These are phyloP conservation scores for Funneliformis caledonium DNA, from an alignment of 371 early-diverging fungal species.

Conservation along the genomic window DNA sequence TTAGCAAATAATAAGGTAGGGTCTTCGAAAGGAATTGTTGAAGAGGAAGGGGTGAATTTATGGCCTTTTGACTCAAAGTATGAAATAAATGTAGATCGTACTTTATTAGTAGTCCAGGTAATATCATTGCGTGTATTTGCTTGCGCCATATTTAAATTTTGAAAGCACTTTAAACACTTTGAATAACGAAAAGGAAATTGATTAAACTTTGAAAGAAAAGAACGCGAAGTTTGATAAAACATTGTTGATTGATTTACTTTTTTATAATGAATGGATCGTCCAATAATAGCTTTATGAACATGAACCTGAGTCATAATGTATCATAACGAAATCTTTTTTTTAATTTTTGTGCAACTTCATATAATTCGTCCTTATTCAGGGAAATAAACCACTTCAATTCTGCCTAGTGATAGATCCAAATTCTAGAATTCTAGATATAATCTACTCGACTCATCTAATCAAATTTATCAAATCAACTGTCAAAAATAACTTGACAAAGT, in stretches of 20 bases:
- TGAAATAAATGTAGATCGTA: slow-evolving; percentile 91
- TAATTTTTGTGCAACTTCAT: too few species aligned
- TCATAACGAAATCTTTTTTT: too few species aligned
- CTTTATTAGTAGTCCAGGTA: slow-evolving; percentile 81
- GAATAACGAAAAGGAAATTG: background rate
- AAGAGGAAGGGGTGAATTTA: slow-evolving; percentile 85
- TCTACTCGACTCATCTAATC: too few species aligned
- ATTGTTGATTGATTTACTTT: background rate
- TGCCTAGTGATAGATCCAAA: too few species aligned
- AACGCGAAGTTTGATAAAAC: background rate
- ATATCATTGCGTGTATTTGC: slow-evolving; percentile 10
- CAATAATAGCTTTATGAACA: background rate
- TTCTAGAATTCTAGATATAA: too few species aligned
- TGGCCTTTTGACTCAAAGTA: slow-evolving; percentile 87
- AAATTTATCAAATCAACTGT: too few species aligned
- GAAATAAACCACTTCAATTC: too few species aligned
- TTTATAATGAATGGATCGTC: background rate
- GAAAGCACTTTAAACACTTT: background rate
- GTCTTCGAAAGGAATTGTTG: slow-evolving; percentile 97
- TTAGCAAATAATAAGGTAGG: slow-evolving; percentile 99
- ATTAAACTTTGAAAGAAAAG: background rate
- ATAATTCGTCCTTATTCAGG: too few species aligned
- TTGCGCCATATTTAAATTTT: slow-evolving; percentile 2
- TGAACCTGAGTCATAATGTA: background rate
- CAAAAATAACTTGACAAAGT: too few species aligned